phyloP scores from a whole-genome alignment of 108 stramenopile species.

The Mayamaea pseudoterrestris region DNA sequence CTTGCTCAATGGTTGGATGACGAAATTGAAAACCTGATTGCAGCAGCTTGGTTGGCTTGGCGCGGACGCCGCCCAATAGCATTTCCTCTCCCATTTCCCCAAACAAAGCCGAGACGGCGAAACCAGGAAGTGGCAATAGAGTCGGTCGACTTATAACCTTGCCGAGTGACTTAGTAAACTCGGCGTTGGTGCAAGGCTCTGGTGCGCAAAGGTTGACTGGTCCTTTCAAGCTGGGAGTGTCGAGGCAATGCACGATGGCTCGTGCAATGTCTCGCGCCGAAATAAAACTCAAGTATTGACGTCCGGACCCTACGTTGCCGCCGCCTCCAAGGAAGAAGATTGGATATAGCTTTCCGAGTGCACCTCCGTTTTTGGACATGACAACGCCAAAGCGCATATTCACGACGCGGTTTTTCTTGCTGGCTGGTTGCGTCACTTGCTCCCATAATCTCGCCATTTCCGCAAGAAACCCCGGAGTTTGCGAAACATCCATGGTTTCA shows the following conservation, averaged over 20 bases:
- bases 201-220: conserved; percentile 56
- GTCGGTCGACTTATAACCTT: conserved; percentile 40
- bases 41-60: conserved; percentile 24
- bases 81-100: conserved; percentile 79
- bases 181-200: conserved; percentile 36
- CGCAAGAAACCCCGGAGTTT: conserved; percentile 29
- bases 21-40: conserved; percentile 32
- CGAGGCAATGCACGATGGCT: conserved; percentile 30
- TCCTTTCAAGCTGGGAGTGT: conserved; percentile 22
- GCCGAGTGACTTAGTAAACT: conserved; percentile 55
- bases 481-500: conserved; percentile 25
- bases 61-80: conserved; percentile 38
- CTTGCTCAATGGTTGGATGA: conserved; percentile 29
- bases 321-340: conserved; percentile 49
- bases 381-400: conserved; percentile 54
- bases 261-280: conserved; percentile 35
- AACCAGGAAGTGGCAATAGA: conserved; percentile 46
- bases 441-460: conserved; percentile 36
- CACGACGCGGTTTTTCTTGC: conserved; percentile 23
- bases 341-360: conserved; percentile 41
- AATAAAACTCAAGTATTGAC: conserved; percentile 49
- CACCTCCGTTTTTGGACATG: conserved; percentile 40
- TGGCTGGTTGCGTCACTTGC: conserved; percentile 16
- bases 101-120: conserved; percentile 43
- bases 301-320: conserved; percentile 46